phyloP scores from a whole-genome alignment of 352 stramenopile genomes.

The Pythium pectinolyticum region DNA sequence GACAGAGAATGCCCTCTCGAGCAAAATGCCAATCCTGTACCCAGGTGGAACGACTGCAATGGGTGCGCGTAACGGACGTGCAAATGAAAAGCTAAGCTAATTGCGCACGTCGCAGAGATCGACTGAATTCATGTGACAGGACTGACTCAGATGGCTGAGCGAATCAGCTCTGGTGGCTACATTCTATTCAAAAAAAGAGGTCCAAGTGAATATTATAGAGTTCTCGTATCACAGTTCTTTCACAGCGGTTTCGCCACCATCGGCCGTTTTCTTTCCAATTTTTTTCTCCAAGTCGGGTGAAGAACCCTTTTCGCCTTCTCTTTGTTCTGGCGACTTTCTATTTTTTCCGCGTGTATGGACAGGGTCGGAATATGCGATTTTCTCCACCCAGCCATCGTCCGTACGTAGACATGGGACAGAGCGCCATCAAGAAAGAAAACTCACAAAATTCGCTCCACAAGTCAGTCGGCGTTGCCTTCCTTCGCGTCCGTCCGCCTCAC shows the following conservation, averaged over 20 bases:
- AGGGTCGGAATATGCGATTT: neutral
- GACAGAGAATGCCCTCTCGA: neutral
- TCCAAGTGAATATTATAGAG: neutral
- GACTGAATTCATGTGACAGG: neutral
- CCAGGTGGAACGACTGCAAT: slow-evolving; percentile 1
- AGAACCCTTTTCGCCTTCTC: slow-evolving; percentile 17
- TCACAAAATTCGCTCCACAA: neutral
- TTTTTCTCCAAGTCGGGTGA: slow-evolving; percentile 2
- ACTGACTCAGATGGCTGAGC: neutral
- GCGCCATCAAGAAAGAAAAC: slow-evolving; percentile 8
- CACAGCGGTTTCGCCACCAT: neutral
- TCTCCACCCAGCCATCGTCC: neutral
- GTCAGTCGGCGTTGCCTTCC: neutral
- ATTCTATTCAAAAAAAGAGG: neutral
- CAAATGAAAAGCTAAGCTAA: neutral
- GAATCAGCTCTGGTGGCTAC: neutral
- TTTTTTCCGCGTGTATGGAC: slow-evolving; percentile 17
- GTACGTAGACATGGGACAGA: slow-evolving; percentile 23
- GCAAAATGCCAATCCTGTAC: slow-evolving; percentile 1
- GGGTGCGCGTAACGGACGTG: slow-evolving; percentile 12
- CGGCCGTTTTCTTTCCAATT: neutral
- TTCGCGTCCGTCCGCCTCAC: neutral
- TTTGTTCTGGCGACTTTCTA: slow-evolving; percentile 24
- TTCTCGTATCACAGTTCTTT: neutral
- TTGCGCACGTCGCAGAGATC: slow-evolving; percentile 17